phyloP scores from a whole-genome alignment of 352 stramenopile species.

The Phytophthora vignae region DNA sequence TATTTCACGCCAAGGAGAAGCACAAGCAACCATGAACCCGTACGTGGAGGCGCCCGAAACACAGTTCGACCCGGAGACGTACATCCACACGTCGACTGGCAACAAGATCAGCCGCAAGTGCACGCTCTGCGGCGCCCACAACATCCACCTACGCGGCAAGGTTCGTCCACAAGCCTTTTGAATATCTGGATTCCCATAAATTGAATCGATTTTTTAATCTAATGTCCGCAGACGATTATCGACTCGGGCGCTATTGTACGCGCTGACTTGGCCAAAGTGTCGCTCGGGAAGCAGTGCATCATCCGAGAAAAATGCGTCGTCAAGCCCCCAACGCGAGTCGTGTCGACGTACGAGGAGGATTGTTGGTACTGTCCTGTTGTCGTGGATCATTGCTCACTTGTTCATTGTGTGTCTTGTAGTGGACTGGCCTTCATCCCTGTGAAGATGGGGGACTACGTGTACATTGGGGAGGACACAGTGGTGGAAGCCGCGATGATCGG shows the following conservation, averaged over 20 bases:
- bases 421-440: slow-evolving; percentile 86
- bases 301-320: slow-evolving; percentile 78
- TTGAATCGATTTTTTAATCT: not conserved
- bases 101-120: slow-evolving; percentile 80
- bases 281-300: slow-evolving; percentile 83
- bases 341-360: slow-evolving; percentile 55
- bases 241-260: slow-evolving; percentile 74
- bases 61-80: slow-evolving; percentile 61
- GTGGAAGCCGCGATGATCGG: slow-evolving; percentile 88
- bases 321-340: slow-evolving; percentile 70
- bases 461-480: slow-evolving; percentile 76
- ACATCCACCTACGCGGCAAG: slow-evolving; percentile 83
- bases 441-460: slow-evolving; percentile 85
- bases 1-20: not conserved
- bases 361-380: not conserved
- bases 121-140: slow-evolving; percentile 68
- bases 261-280: slow-evolving; percentile 85
- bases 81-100: slow-evolving; percentile 75
- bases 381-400: not conserved
- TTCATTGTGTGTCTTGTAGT: slow-evolving; percentile 26
- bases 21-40: slow-evolving; percentile 54
- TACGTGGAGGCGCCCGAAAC: slow-evolving; percentile 59
- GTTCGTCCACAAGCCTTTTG: slow-evolving; percentile 16
- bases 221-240: slow-evolving; percentile 66
- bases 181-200: no score